Evolutionary conservation across 352 stramenopile genomes (phyloP), one percentile per base, ranked within the genome.

Genomic region (Globisporangium heterothallicum): DNA sequence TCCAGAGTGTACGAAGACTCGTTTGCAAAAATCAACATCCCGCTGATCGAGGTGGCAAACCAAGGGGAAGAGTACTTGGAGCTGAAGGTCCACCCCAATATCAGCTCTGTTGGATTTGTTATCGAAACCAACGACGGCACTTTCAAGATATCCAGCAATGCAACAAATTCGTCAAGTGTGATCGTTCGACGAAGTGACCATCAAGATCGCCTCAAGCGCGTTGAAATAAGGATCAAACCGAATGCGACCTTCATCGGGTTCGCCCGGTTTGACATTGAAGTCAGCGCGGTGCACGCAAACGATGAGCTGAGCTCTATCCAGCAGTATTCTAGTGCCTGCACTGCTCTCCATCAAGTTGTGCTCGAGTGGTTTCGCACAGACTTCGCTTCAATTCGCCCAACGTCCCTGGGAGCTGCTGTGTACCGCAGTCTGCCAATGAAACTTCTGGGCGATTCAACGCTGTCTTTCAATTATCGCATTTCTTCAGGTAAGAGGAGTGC

Each of bases 391-490:
- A 46, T 61, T n/a, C 21, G 19, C 8, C 30, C 54, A 13, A 36
- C 14, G 4, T 30, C 36, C n/a, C 47, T 47, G 22, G 53, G 45
- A 0, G 24, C 49, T 27, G 53, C 65, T 4, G 24, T 71, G 1
- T 78, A 75, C 47, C 60, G 59, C 50, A 78, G 68, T 12, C 9
- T 66, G 1, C 45, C 40, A 4, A 66, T 61, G 32, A 21, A 42
- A 16, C 41, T 75, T 2, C 40, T 42, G n/a, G 51, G 56, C 1
- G 63, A 61, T 25, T 43, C 59, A 6, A 64, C 47, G 4, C 19
- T 78, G 5, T 64, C 59, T 6, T 78, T 78, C 5, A 45, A 38
- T 12, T 78, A 75, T 59, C 56, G 50, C 22, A 40, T 75, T 38
- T 59, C 49, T 21, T 78, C 68, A 58, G 63, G 68, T 78, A 65